Evolutionary conservation across 257 asterid genomes (phyloP), one percentile per base, ranked within the genome.

Genomic region (Phtheirospermum japonicum): DNA sequence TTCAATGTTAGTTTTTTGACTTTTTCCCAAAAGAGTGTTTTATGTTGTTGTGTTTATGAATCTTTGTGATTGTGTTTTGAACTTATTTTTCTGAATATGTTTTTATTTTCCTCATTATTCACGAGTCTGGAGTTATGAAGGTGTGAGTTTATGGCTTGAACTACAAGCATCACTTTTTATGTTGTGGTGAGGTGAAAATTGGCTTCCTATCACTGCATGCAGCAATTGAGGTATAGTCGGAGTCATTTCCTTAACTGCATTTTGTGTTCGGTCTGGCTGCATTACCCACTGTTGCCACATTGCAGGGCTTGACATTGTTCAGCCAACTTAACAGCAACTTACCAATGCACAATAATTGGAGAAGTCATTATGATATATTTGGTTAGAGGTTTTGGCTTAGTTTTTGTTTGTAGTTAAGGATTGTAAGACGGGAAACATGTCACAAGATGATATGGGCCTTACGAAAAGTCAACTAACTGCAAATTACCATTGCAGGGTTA

Each of bases 51-150:
- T 45, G 28, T 23, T 23, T 23, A 11, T 4, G 68, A 71, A 75
- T 77, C 77, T 69, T 31, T 68, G 59, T 48, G 63, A 37, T 59
- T 61, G 75, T 56, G 51, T 31, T 55, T 28, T 52, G 17, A 23
- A 26, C 66, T 67, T 50, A 9, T 50, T 50, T 13, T 33, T 39
- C 42, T 71, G 39, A 43, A 64, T 65, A 40, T 40, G 48, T 40
- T 40, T 9, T 9, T 66, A 17, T 23, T 59, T 37, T 20, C 40
- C 52, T 50, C 28, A 23, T 23, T 23, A 59, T 36, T 60, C 42
- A 61, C 31, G 69, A 62, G 56, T 28, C 50, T 61, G 53, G 54
- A 61, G 62, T 53, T 53, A 28, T 20, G 12, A 61, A 64, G 55
- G 20, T 42, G 37, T 71, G 46, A 28, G 43, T 67, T 37, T 31